A percentile compares a stretch with the other conserved stretches of the same genome.
Evolutionary conservation across 345 rosid species (phyloP).

Genomic region (Moricandia moricandioides): DNA sequence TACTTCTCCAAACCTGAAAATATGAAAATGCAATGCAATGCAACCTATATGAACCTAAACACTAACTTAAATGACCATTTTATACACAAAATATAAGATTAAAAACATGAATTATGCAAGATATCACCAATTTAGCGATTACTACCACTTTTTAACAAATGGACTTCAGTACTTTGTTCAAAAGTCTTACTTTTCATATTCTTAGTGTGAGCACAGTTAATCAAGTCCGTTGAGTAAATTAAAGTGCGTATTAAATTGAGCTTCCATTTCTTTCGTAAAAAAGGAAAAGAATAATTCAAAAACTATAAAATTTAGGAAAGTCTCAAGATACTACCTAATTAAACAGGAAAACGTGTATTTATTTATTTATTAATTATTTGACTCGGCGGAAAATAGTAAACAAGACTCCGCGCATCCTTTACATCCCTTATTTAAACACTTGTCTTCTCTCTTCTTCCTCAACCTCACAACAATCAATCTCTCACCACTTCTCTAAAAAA

Average conservation of each 20-base stretch:
- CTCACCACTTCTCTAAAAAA: slow-evolving; percentile 10
- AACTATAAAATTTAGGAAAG: not conserved
- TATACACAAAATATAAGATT: no score
- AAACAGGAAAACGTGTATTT: slow-evolving; percentile 10
- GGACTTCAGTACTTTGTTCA: not conserved
- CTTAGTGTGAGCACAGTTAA: not conserved
- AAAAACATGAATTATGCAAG: no score
- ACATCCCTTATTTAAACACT: not conserved
- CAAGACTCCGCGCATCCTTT: slow-evolving; percentile 28
- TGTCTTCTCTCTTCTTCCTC: not conserved
- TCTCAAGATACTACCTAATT: not conserved
- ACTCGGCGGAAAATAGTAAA: slow-evolving; percentile 34
- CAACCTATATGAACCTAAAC: no score
- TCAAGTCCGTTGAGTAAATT: not conserved
- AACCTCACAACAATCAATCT: slow-evolving; percentile 4
- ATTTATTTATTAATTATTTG: no score
- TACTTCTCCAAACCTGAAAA: no score
- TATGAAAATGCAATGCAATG: no score
- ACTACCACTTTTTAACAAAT: not conserved
- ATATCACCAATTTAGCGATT: not conserved
- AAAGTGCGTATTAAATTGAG: not conserved
- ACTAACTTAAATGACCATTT: no score
- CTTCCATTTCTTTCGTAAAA: not conserved
- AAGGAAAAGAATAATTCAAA: not conserved
- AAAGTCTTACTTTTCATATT: not conserved